These are phyloP conservation scores for Asterochloris erici DNA, from an alignment of 139 green algal genomes.

Conservation along the genomic window DNA sequence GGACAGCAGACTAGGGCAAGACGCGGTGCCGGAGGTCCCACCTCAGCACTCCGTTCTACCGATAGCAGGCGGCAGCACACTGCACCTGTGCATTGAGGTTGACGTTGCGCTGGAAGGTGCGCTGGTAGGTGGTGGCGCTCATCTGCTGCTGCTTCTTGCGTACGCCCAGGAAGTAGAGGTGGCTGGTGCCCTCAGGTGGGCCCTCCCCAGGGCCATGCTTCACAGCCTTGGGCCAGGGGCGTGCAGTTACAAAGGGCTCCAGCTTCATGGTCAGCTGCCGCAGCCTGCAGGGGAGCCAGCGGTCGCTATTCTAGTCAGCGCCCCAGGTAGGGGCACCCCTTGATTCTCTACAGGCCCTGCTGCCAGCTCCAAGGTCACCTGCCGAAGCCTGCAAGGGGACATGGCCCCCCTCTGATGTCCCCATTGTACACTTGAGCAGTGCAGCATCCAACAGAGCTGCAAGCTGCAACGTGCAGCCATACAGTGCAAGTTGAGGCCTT, in stretches of 20 bases:
- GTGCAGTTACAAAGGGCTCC: conserved; percentile 51
- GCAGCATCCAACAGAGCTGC: not conserved
- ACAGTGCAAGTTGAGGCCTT: no score
- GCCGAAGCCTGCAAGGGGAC: not conserved
- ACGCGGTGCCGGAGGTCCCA: no score
- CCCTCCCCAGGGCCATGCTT: conserved; percentile 5
- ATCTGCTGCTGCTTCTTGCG: conserved; percentile 49
- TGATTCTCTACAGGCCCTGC: not conserved
- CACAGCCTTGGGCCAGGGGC: conserved; percentile 27
- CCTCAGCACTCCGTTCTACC: no score
- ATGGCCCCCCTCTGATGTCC: not conserved
- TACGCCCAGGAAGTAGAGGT: conserved; percentile 70
- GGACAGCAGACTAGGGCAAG: no score
- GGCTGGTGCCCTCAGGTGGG: conserved; percentile 17
- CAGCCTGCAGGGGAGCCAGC: conserved; percentile 25
- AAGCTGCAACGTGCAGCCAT: no score
- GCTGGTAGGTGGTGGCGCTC: conserved; percentile 1
- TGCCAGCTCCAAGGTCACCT: not conserved
- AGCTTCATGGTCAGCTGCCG: conserved; percentile 73
- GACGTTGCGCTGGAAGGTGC: conserved; percentile 23
- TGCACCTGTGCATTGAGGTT: conserved; percentile 46
- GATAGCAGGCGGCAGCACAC: no score
- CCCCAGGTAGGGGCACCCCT: not conserved
- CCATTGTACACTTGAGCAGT: not conserved
- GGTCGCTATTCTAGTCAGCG: not conserved